Conservation (phyloP, 495 filamentous ascomycete species). For the Pyrenopolyporus hunteri region DNA sequence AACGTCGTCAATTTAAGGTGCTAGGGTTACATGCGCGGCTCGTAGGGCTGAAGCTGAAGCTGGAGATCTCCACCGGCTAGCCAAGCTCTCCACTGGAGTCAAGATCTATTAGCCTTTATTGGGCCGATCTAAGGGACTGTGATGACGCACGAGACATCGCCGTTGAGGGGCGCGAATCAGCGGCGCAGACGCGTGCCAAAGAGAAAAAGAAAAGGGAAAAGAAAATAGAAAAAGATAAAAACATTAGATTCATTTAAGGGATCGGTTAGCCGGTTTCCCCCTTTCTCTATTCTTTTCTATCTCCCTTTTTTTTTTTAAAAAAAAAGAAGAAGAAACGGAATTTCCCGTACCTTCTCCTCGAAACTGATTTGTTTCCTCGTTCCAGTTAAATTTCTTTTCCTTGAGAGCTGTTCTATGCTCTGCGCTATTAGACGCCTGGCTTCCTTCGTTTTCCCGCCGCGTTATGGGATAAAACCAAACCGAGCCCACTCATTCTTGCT, state of each 20-base stretch:
- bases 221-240: background rate
- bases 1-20: slow-evolving; percentile 26
- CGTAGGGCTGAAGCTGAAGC: slow-evolving; percentile 26
- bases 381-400: background rate
- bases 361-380: background rate
- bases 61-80: slow-evolving; percentile 5
- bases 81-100: slow-evolving; percentile 4
- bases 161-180: background rate
- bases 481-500: background rate
- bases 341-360: background rate
- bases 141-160: slow-evolving; percentile 29
- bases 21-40: slow-evolving; percentile 26
- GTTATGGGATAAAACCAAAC: background rate
- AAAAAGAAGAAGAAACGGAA: too few relatives aligned
- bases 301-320: too few relatives aligned
- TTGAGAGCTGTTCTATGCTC: background rate
- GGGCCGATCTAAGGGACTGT: slow-evolving; percentile 12
- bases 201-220: background rate
- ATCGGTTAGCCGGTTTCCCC: too few relatives aligned
- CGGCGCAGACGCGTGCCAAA: background rate
- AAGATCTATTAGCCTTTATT: slow-evolving; percentile 16
- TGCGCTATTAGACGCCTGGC: background rate
- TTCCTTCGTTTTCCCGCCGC: background rate
- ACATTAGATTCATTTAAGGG: too few relatives aligned
- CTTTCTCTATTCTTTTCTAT: too few relatives aligned